Conservation (phyloP, 345 rosid genomes). For the Firmiana major region DNA sequence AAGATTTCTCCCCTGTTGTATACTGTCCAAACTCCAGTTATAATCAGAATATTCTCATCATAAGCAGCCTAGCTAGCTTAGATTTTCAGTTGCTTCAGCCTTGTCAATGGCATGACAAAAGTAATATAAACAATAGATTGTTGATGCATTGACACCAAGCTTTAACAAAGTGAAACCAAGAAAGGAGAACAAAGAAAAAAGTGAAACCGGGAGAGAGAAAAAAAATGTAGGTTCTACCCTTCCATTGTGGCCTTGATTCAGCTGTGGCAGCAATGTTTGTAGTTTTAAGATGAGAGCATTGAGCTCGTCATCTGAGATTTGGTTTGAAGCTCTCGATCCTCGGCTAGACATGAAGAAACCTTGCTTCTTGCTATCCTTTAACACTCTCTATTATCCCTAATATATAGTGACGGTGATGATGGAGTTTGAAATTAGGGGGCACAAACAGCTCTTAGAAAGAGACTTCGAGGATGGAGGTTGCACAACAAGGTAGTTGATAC, state of each 20-base stretch:
- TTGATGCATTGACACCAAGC: neutral
- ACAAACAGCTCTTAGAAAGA: neutral
- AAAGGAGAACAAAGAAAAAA: neutral
- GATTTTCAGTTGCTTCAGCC: neutral
- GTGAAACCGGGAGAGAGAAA: neutral
- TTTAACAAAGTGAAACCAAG: neutral
- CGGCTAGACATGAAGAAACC: constrained; percentile 13
- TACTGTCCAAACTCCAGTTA: neutral
- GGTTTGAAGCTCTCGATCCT: constrained; percentile 14
- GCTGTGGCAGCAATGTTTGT: constrained; percentile 28
- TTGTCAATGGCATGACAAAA: neutral
- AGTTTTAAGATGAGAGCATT: constrained; percentile 27
- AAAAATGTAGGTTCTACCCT: constrained; percentile 20
- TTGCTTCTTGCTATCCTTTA: neutral
- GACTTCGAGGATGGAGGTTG: neutral
- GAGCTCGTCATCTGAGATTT: constrained; percentile 30
- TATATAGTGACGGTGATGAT: neutral
- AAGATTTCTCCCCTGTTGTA: neutral
- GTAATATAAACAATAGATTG: neutral
- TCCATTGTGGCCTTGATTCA: constrained; percentile 21
- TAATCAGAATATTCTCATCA: neutral
- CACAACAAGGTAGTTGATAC: neutral
- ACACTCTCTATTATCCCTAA: neutral
- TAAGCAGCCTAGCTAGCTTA: neutral
- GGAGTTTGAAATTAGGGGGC: neutral